These are phyloP conservation scores for Trichophyton verrucosum DNA, from an alignment of 2,329 filamentous ascomycete species.

Conservation along the genomic window DNA sequence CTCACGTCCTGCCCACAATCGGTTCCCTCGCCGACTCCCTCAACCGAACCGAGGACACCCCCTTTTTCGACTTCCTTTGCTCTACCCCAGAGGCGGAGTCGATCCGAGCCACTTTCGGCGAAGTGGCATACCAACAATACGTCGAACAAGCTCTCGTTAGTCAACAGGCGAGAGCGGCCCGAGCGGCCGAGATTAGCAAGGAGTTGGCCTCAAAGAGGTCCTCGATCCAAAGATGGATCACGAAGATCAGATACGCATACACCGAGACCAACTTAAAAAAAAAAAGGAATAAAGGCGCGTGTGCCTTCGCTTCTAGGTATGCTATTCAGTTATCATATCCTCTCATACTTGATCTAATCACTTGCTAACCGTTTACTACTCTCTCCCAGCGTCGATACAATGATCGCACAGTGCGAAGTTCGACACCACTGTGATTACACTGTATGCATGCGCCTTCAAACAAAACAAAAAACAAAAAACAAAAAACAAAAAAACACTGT, in stretches of 20 bases:
- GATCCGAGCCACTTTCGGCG: conserved; percentile 8
- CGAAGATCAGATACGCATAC: conserved; percentile 6
- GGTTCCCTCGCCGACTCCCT: conserved; percentile 8
- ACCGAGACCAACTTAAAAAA: conserved; percentile 1
- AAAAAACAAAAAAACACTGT: too few relatives aligned
- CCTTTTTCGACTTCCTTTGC: conserved; percentile 5
- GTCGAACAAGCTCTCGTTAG: conserved; percentile 4
- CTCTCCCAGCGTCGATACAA: neutral
- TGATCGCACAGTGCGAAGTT: neutral
- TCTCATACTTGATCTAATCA: neutral
- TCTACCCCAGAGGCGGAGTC: conserved; percentile 9
- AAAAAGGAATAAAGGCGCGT: neutral
- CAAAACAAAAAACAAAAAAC: too few relatives aligned
- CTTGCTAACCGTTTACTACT: neutral
- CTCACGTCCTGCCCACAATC: conserved; percentile 8
- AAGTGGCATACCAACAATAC: conserved; percentile 6
- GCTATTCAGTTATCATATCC: neutral
- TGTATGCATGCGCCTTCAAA: neutral
- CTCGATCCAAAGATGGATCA: conserved; percentile 2
- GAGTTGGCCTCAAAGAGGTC: neutral
- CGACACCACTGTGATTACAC: neutral
- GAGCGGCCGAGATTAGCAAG: neutral
- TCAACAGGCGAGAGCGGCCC: conserved; percentile 1
- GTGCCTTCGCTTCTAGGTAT: conserved; percentile 5
- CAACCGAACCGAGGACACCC: conserved; percentile 3